Conservation (phyloP, 1,284 basidiomycete species). For the Sparassis latifolia region DNA sequence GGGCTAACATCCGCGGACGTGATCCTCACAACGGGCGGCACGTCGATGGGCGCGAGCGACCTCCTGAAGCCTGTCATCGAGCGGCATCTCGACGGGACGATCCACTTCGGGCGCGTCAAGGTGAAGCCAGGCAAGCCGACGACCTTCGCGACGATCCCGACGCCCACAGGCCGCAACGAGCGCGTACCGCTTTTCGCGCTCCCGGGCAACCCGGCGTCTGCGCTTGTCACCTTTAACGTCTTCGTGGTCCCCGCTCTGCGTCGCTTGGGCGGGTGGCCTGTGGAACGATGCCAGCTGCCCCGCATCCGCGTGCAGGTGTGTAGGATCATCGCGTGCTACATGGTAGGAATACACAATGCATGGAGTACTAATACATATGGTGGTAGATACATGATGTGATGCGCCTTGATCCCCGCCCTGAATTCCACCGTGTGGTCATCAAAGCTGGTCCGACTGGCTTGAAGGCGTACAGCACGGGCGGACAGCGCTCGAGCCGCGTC, state of each 20-base stretch:
- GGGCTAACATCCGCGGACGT: conserved; percentile 67
- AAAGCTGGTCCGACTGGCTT: conserved; percentile 39
- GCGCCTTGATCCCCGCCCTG: conserved; percentile 66
- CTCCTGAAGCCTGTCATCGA: conserved; percentile 86
- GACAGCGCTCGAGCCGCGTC: conserved; percentile 75
- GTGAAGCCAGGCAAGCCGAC: conserved; percentile 80
- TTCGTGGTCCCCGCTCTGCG: conserved; percentile 81
- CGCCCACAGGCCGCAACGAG: conserved; percentile 30
- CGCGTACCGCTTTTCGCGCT: conserved; percentile 66
- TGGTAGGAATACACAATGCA: not conserved
- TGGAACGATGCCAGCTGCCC: conserved; percentile 51
- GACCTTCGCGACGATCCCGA: conserved; percentile 76
- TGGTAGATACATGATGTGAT: conserved; percentile 51
- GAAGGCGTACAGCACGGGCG: conserved; percentile 75
- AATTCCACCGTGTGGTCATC: conserved; percentile 77
- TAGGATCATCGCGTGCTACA: conserved; percentile 1
- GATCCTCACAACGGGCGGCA: conserved; percentile 81
- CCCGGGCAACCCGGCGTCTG: conserved; percentile 85
- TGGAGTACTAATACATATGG: not conserved
- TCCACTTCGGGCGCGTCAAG: conserved; percentile 75
- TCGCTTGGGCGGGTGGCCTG: conserved; percentile 62
- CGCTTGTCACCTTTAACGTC: conserved; percentile 82
- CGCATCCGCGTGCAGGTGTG: conserved; percentile 60
- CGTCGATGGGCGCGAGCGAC: conserved; percentile 86
- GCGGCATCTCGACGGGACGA: conserved; percentile 61